Base-by-base conservation (phyloP, 2,329 filamentous ascomycete genomes). In the Pyrenochaeta sp. region DNA sequence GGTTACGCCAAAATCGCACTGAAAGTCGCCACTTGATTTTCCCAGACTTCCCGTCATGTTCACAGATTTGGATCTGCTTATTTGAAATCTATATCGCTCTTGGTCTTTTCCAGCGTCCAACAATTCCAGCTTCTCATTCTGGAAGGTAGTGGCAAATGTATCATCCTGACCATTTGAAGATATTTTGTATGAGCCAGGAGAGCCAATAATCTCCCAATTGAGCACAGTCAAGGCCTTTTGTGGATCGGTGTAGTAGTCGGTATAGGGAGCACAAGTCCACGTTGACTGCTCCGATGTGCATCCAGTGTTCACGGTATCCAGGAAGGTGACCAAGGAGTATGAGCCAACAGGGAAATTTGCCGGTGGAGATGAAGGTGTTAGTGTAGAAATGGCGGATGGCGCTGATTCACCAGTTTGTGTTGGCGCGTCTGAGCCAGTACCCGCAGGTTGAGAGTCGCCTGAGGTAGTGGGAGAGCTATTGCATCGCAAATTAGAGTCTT, bases 231-330 rank as follows among this genome's bases (percentile, higher is more conserved):
- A 63, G 14, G 74, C 71, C 3, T 69, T 69, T 6, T 73, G 64
- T 7, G 63, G 60, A 10, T 73, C 67, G 11, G 70, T 54, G 32
- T 72, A 67, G 68, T 81, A 84, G 20, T 75, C 74, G 3, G 68
- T 72, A 58, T 79, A 81, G 1, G 85, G 83, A 48, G 78, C 81
- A 72, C 86, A 89, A 41, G 74, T 74, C 82, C 85, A 89, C 1
- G 83, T 83, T 4, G 74, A 69, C 0, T 79, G 53, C 53, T 82
- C 78, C 10, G 80, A 76, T 1, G 83, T 85, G 68, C 86, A 89
- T 35, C 74, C 74, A 6, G 81, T 79, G 11, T 72, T 69, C 2
- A 78, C 69, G 4, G 73, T 78, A 35, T 77, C 73, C 26, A 89
- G 79, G 45, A 79, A 80, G 15, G 83, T 83, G 6, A 78, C 73